A percentile compares a stretch with the other conserved stretches of the same genome.
Conservation (phyloP, 1,284 basidiomycete species). For the Phellopilus nigrolimitatus region DNA sequence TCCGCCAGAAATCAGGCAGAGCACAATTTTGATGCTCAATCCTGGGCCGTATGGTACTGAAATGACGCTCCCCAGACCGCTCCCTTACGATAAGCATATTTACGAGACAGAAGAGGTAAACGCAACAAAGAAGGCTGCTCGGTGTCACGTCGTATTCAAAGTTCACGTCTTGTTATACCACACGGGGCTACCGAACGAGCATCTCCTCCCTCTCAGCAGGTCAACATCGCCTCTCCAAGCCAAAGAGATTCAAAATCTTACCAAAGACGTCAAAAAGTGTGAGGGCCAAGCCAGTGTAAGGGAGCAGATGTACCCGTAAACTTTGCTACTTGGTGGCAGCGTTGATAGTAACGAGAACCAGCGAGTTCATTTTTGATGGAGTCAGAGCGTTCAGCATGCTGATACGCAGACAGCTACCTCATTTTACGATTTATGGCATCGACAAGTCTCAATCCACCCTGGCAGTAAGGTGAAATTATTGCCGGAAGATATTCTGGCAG, state of each 20-base stretch:
- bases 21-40: conserved; percentile 28
- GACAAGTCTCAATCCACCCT: conserved; percentile 23
- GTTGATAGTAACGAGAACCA: not conserved
- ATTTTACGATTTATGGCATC: conserved; percentile 36
- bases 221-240: conserved; percentile 36
- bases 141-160: conserved; percentile 65
- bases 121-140: conserved; percentile 54
- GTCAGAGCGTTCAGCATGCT: conserved; percentile 45
- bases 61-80: conserved; percentile 54
- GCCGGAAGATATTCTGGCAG: conserved; percentile 34
- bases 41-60: conserved; percentile 59
- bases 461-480: conserved; percentile 27
- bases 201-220: conserved; percentile 65
- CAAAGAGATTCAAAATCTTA: conserved; percentile 58
- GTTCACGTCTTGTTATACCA: conserved; percentile 60
- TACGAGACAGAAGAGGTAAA: conserved; percentile 48
- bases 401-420: conserved; percentile 44
- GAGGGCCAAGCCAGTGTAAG: conserved; percentile 50
- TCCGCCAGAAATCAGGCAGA: conserved; percentile 22
- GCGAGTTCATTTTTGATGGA: conserved; percentile 42
- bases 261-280: conserved; percentile 58
- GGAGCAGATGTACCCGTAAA: conserved; percentile 63
- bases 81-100: conserved; percentile 47
- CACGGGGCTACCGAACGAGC: conserved; percentile 58
- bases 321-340: conserved; percentile 1